Conservation (phyloP, 805 yeast species). For the Komagataella ulmi region DNA sequence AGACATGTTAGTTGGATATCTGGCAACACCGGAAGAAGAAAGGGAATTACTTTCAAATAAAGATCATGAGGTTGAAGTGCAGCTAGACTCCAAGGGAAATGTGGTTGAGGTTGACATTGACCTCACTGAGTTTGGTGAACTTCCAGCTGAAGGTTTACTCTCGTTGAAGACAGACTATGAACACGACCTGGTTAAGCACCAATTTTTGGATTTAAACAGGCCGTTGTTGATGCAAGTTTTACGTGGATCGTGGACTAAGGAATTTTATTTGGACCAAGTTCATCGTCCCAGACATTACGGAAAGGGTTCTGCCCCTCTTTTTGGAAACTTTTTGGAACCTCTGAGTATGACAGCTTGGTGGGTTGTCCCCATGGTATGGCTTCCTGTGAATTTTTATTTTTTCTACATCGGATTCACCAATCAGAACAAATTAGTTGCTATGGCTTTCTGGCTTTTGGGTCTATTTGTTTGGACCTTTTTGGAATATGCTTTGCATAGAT, state of each 20-base stretch:
- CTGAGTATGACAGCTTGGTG: constrained; percentile 89
- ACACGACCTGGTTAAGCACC: constrained; percentile 61
- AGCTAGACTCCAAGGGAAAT: constrained; percentile 7
- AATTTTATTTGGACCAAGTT: constrained; percentile 88
- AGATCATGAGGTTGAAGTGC: constrained; percentile 44
- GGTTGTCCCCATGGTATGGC: constrained; percentile 79
- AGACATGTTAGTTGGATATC: constrained; percentile 64
- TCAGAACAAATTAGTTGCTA: constrained; percentile 30
- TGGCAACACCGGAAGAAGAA: constrained; percentile 76
- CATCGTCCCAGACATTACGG: constrained; percentile 98
- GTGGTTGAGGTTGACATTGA: constrained; percentile 25
- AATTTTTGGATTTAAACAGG: constrained; percentile 73
- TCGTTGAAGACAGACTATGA: constrained; percentile 67
- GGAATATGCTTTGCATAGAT: constrained; percentile 82
- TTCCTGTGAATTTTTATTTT: constrained; percentile 62
- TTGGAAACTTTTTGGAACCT: constrained; percentile 92
- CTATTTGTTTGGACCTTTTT: constrained; percentile 85
- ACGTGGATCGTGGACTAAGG: constrained; percentile 63
- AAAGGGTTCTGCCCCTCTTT: constrained; percentile 89
- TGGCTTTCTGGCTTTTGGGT: constrained; percentile 64
- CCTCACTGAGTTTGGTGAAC: constrained; percentile 42
- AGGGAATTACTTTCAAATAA: constrained; percentile 51
- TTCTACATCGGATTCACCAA: constrained; percentile 44
- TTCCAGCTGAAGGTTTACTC: constrained; percentile 64
- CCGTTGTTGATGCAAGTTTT: constrained; percentile 78